phyloP scores from a whole-genome alignment of 306 rosid species.

The Herpetospermum pedunculosum region DNA sequence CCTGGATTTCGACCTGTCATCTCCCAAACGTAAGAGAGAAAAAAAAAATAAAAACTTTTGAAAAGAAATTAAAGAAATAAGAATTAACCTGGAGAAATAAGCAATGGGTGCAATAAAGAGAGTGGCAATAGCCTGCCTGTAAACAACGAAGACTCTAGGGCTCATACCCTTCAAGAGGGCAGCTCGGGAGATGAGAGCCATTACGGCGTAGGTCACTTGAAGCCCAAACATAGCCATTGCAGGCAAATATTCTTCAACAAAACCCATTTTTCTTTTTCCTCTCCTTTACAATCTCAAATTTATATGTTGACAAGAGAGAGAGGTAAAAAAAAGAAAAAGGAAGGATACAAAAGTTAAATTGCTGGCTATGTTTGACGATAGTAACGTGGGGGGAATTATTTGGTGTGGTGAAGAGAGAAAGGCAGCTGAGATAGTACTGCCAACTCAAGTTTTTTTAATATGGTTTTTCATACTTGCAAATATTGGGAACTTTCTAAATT shows the following conservation, averaged over 20 bases:
- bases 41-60: background rate
- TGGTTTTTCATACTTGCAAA: too few relatives aligned
- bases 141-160: conserved; percentile 44
- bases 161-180: conserved; percentile 61
- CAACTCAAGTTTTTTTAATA: too few relatives aligned
- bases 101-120: conserved; percentile 37
- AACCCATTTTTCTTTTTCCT: conserved; percentile 19
- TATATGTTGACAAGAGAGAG: background rate
- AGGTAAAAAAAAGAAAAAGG: too few relatives aligned
- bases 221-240: conserved; percentile 35
- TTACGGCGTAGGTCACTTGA: conserved; percentile 42
- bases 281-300: background rate
- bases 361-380: too few relatives aligned
- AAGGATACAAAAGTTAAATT: too few relatives aligned
- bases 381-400: too few relatives aligned
- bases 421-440: too few relatives aligned
- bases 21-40: background rate
- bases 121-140: conserved; percentile 62
- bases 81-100: conserved; percentile 14
- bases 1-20: conserved; percentile 30
- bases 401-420: too few relatives aligned
- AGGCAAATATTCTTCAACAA: conserved; percentile 26
- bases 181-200: conserved; percentile 47
- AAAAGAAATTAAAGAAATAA: background rate
- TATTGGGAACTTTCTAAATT: too few relatives aligned